Evolutionary conservation across 352 stramenopile species (phyloP), one percentile per base, ranked within the genome.

Genomic region (Phytopythium helicoides): DNA sequence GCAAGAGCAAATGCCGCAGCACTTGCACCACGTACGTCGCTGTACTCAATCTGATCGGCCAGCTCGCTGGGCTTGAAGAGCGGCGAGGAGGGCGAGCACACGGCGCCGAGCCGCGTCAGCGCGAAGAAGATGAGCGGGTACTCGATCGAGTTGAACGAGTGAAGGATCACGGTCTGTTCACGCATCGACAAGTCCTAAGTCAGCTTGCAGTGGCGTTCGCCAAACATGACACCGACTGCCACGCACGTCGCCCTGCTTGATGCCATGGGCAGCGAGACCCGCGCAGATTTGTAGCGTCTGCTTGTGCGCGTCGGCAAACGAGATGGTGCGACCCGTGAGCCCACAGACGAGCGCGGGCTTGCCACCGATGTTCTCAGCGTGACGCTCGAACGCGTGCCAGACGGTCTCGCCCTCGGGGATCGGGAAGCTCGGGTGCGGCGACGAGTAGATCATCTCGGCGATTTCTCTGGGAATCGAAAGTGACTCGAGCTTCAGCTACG

Each of bases 101-200:
- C 73, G 14, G 66, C 76, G 11, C 69, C 58, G 9, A 87, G 47
- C 0, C 66, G 60, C 41, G 68, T 76, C 19, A 85, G 57, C 12
- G 76, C 76, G 18, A 76, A 49, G 45, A 80, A 76, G 6, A 84
- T 56, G n/a, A 84, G 48, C 4, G 76, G 71, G 45, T 74, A 87
- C 56, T 87, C 73, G 44, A 85, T 55, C 37, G 65, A 81, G 59
- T 87, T 87, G 57, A 76, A 60, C 46, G 67, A 75, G 57, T 84
- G 69, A 23, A 82, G 45, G n/a, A 85, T 35, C n/a, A 86, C 64
- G 11, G 68, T 54, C 63, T 81, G 56, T n/a, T n/a, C 28, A 33
- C 5, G 5, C 5, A 9, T 5, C 28, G 28, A 33, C 28, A 33
- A 6, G 45, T 6, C 2, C 26, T 3, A 3, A 25, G 19, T 41